Conservation (phyloP, 768 basidiomycete genomes). For the Hericium coralloides region DNA sequence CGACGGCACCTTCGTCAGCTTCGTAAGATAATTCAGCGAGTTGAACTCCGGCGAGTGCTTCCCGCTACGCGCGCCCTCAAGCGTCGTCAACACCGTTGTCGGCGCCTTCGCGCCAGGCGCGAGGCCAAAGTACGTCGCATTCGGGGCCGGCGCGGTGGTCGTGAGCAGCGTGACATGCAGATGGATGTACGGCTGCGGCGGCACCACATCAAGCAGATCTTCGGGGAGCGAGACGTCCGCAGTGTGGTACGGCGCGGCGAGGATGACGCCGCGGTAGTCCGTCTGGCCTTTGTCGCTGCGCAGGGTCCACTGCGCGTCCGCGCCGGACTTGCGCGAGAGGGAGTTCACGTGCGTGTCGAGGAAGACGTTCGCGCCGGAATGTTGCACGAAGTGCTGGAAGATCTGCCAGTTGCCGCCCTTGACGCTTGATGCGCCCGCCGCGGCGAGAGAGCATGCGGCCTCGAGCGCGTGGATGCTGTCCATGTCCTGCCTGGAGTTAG, state of each 20-base stretch:
- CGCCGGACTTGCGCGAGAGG: conserved; percentile 19
- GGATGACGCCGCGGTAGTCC: conserved; percentile 65
- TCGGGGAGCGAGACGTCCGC: conserved; percentile 46
- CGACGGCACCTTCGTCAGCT: conserved; percentile 26
- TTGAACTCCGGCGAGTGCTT: conserved; percentile 73
- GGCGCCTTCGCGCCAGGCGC: conserved; percentile 38
- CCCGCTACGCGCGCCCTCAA: conserved; percentile 45
- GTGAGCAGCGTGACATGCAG: conserved; percentile 85
- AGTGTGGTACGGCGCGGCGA: conserved; percentile 81
- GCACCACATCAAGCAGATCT: conserved; percentile 43
- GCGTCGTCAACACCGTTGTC: conserved; percentile 62
- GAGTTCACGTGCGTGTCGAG: conserved; percentile 56
- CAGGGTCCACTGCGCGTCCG: conserved; percentile 38
- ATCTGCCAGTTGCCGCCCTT: conserved; percentile 78
- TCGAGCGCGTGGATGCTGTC: conserved; percentile 70
- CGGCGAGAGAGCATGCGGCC: conserved; percentile 63
- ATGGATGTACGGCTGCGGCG: conserved; percentile 66
- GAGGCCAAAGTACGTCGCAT: conserved; percentile 62
- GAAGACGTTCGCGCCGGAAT: conserved; percentile 58
- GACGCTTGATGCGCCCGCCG: conserved; percentile 55
- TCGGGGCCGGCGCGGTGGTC: conserved; percentile 57
- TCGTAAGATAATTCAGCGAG: conserved; percentile 74
- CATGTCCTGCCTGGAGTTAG: conserved; percentile 38
- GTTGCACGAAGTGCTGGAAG: conserved; percentile 72
- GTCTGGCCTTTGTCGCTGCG: conserved; percentile 32